Conservation (phyloP, 768 basidiomycete genomes). For the Lyophyllum decastes region DNA sequence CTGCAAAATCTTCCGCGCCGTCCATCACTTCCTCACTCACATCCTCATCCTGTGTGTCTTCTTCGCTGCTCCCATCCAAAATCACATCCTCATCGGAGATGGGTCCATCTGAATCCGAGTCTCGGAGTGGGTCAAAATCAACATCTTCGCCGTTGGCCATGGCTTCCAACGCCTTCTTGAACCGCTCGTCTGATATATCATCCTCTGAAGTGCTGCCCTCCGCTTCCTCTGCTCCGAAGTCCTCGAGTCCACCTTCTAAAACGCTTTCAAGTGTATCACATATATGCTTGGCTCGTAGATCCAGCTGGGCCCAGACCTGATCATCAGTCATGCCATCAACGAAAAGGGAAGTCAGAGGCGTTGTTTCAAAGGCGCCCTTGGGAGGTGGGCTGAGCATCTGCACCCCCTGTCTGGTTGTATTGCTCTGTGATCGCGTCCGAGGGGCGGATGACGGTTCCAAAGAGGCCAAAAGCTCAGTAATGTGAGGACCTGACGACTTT, state of each 20-base stretch:
- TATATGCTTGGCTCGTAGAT: conserved; percentile 72
- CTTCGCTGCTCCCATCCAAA: conserved; percentile 25
- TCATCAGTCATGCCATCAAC: conserved; percentile 79
- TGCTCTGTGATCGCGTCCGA: conserved; percentile 71
- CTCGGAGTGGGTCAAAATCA: conserved; percentile 34
- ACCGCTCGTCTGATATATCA: conserved; percentile 28
- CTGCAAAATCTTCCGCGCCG: conserved; percentile 25
- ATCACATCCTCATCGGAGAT: conserved; percentile 16
- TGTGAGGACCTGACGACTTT: conserved; percentile 57
- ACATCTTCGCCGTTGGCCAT: conserved; percentile 32
- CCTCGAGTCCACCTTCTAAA: conserved; percentile 46
- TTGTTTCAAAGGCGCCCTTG: conserved; percentile 44
- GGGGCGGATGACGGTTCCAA: conserved; percentile 69
- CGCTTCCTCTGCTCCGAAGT: conserved; percentile 28
- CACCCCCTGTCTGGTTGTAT: conserved; percentile 41
- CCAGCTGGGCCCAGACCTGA: conserved; percentile 94
- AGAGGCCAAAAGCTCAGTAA: conserved; percentile 66
- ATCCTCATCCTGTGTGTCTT: conserved; percentile 22
- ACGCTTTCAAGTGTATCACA: conserved; percentile 68
- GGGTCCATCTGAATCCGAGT: conserved; percentile 25
- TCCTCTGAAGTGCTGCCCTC: conserved; percentile 29
- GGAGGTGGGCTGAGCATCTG: conserved; percentile 35
- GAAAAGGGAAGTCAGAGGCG: conserved; percentile 77
- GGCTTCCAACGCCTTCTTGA: conserved; percentile 28
- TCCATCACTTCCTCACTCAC: conserved; percentile 27